phyloP scores from a whole-genome alignment of 257 asterid genomes.

The Plantago major region DNA sequence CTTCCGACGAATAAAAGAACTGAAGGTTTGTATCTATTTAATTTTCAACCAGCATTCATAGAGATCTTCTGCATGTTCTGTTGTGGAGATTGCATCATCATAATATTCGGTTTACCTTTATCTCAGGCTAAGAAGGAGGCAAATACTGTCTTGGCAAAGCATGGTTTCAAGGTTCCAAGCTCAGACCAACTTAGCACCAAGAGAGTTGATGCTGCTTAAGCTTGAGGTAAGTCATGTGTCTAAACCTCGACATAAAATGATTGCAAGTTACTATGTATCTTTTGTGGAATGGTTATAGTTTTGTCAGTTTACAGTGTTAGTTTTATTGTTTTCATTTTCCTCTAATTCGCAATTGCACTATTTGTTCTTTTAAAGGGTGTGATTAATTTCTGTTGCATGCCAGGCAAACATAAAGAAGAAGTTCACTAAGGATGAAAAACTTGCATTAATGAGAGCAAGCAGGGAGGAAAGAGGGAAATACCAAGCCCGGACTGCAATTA shows the following conservation, averaged over 20 bases:
- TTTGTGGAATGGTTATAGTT: too few relatives aligned
- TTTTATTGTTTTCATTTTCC: neutral
- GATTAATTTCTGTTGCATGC: conserved; percentile 22
- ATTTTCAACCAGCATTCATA: conserved; percentile 10
- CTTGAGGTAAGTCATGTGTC: conserved; percentile 56
- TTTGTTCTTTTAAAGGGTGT: neutral
- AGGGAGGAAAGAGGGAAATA: conserved; percentile 51
- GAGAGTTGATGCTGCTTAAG: conserved; percentile 71
- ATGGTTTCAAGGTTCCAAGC: conserved; percentile 60
- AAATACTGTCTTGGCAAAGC: conserved; percentile 40
- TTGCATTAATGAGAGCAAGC: conserved; percentile 36
- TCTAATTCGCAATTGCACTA: too few relatives aligned
- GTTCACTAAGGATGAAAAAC: conserved; percentile 62
- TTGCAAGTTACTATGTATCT: neutral
- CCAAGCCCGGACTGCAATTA: conserved; percentile 44
- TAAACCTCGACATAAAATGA: neutral
- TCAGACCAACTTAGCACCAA: conserved; percentile 36
- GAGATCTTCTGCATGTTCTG: neutral
- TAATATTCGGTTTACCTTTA: conserved; percentile 4
- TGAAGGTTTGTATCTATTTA: conserved; percentile 47
- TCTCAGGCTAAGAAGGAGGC: conserved; percentile 79
- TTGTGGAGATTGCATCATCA: conserved; percentile 14
- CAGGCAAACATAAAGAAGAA: conserved; percentile 76
- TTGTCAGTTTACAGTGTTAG: too few relatives aligned
- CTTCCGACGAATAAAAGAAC: conserved; percentile 81